Evolutionary conservation across 2,329 filamentous ascomycete genomes (phyloP).

Genomic region (Exophiala lecanii-corni): DNA sequence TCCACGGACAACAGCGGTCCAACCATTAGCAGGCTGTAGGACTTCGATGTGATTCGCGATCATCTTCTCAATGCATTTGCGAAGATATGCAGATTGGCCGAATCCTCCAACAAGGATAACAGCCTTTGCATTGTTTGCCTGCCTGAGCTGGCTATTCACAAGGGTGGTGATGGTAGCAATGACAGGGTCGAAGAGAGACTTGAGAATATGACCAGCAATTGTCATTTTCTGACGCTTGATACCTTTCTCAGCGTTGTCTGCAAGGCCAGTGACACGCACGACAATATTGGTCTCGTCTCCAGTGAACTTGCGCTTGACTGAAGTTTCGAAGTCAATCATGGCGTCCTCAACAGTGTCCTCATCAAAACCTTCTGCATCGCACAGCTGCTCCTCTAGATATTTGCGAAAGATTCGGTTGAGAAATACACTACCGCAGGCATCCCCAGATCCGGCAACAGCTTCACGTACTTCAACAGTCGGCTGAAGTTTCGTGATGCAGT

Average conservation of each 20-base stretch:
- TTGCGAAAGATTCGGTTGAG: conserved; percentile 29
- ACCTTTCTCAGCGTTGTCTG: conserved; percentile 19
- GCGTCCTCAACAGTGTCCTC: conserved; percentile 29
- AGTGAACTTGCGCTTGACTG: conserved; percentile 27
- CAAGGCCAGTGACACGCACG: conserved; percentile 27
- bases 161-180: conserved; percentile 23
- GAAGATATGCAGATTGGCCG: conserved; percentile 29
- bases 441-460: conserved; percentile 25
- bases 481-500: conserved; percentile 25
- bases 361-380: conserved; percentile 22
- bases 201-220: conserved; percentile 21
- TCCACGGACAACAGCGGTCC: conserved; percentile 29
- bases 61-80: conserved; percentile 18
- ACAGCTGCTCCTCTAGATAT: conserved; percentile 22
- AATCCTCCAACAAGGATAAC: conserved; percentile 32
- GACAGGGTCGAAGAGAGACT: conserved; percentile 25
- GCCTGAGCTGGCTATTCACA: conserved; percentile 39
- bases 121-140: conserved; percentile 54
- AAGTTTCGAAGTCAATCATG: conserved; percentile 27
- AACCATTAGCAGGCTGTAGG: conserved; percentile 26
- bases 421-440: conserved; percentile 29
- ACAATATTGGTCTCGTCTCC: conserved; percentile 22
- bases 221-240: conserved; percentile 26
- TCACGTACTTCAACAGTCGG: conserved; percentile 28
- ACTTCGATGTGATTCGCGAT: conserved; percentile 22